Evolutionary conservation across 2,329 filamentous ascomycete genomes (phyloP).

Genomic region (Meredithiella fracta): DNA sequence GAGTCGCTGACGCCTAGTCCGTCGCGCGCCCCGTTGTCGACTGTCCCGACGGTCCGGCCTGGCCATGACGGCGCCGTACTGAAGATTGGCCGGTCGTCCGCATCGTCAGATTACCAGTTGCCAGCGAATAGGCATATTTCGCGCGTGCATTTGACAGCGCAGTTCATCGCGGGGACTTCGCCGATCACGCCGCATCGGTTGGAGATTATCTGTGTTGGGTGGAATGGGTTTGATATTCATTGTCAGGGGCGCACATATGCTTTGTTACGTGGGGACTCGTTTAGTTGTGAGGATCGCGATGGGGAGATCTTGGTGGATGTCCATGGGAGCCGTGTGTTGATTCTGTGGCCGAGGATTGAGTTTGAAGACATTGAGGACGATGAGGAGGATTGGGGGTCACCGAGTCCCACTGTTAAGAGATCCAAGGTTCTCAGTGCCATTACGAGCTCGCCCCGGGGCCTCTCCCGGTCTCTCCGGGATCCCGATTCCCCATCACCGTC

Average conservation of each 20-base stretch:
- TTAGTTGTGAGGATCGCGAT: slow-evolving; percentile 74
- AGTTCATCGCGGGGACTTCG: slow-evolving; percentile 57
- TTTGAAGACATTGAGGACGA: slow-evolving; percentile 3
- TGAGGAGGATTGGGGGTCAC: slow-evolving; percentile 40
- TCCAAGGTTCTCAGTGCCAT: neutral
- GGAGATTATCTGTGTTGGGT: slow-evolving; percentile 80
- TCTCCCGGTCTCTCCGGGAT: slow-evolving; percentile 2
- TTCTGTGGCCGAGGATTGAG: slow-evolving; percentile 60
- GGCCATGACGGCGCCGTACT: slow-evolving; percentile 58
- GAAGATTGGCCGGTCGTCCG: slow-evolving; percentile 83
- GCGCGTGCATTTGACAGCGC: slow-evolving; percentile 78
- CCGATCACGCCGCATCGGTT: slow-evolving; percentile 55
- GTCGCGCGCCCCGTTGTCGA: slow-evolving; percentile 67
- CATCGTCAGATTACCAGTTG: slow-evolving; percentile 88
- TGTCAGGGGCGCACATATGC: slow-evolving; percentile 80
- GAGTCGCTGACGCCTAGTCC: neutral
- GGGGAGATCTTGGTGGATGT: slow-evolving; percentile 91
- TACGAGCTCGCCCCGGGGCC: slow-evolving; percentile 2
- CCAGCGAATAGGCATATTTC: slow-evolving; percentile 86
- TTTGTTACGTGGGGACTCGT: slow-evolving; percentile 71
- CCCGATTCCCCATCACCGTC: slow-evolving; percentile 20
- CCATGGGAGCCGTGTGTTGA: slow-evolving; percentile 74
- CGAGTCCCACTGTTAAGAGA: slow-evolving; percentile 16
- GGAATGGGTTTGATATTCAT: slow-evolving; percentile 89
- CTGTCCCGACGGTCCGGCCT: slow-evolving; percentile 64